A percentile compares a stretch with the other conserved stretches of the same genome.
Evolutionary conservation across 2,329 filamentous ascomycete species (phyloP).

Genomic region (Alternaria conjuncta): DNA sequence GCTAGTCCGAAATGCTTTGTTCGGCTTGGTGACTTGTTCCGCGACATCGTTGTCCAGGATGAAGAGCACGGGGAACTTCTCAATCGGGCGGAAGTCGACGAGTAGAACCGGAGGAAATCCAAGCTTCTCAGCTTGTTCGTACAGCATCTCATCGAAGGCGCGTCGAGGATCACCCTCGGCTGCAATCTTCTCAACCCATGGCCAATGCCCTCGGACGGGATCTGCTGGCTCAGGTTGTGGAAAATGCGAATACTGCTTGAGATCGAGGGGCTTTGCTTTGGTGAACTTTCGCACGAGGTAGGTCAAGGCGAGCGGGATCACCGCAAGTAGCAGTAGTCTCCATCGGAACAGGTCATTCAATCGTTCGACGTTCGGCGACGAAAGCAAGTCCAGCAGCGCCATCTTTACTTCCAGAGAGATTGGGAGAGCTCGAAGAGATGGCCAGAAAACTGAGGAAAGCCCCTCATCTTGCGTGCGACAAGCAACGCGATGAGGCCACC

Average conservation of each 20-base stretch:
- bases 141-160: conserved; percentile 24
- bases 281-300: background rate
- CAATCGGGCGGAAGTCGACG: conserved; percentile 23
- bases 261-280: conserved; percentile 5
- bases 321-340: background rate
- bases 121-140: conserved; percentile 23
- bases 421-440: background rate
- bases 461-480: background rate
- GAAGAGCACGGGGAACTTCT: conserved; percentile 20
- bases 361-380: background rate
- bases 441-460: background rate
- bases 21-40: conserved; percentile 23
- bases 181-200: conserved; percentile 25
- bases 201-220: conserved; percentile 21
- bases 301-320: background rate
- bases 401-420: background rate
- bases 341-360: background rate
- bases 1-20: conserved; percentile 17
- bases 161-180: conserved; percentile 22
- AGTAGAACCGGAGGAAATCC: conserved; percentile 23
- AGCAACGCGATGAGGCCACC: background rate
- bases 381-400: background rate
- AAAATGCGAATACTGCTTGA: conserved; percentile 22
- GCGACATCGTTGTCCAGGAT: conserved; percentile 24
- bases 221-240: conserved; percentile 25